Percentiles rank a stretch among this genome's conserved stretches.
These are phyloP conservation scores for Fragaria vesca DNA, from an alignment of 306 rosid species.

Conservation along the genomic window DNA sequence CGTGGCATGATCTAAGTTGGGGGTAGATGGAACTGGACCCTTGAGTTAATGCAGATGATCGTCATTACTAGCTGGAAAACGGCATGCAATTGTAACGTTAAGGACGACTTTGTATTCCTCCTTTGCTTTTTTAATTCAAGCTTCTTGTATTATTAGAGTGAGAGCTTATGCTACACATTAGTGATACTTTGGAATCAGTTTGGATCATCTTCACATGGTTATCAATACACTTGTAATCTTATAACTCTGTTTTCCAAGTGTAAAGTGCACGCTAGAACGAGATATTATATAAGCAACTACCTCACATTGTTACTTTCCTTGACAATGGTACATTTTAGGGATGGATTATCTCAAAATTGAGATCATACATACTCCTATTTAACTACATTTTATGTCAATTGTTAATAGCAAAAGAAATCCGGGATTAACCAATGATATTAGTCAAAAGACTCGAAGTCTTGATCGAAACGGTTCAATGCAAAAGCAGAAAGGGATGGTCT, in stretches of 20 bases:
- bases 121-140: neutral
- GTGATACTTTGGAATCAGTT: neutral
- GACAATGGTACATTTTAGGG: too few species aligned
- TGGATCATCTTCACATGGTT: neutral
- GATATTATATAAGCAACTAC: neutral
- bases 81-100: slow-evolving; percentile 15
- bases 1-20: slow-evolving; percentile 16
- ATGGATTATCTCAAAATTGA: neutral
- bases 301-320: too few species aligned
- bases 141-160: neutral
- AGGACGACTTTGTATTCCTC: neutral
- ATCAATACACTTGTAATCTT: neutral
- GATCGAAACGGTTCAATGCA: slow-evolving; percentile 40
- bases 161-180: neutral
- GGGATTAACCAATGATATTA: neutral
- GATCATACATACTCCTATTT: neutral
- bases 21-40: slow-evolving; percentile 5
- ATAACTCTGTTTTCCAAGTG: neutral
- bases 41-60: slow-evolving; percentile 9
- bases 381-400: neutral
- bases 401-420: neutral
- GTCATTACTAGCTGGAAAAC: slow-evolving; percentile 20
- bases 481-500: slow-evolving; percentile 8
- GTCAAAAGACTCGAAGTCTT: slow-evolving; percentile 36
- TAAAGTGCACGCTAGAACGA: neutral